These are phyloP conservation scores for Hamamelis virginiana DNA, from an alignment of 164 flowering plant genomes.

Conservation along the genomic window DNA sequence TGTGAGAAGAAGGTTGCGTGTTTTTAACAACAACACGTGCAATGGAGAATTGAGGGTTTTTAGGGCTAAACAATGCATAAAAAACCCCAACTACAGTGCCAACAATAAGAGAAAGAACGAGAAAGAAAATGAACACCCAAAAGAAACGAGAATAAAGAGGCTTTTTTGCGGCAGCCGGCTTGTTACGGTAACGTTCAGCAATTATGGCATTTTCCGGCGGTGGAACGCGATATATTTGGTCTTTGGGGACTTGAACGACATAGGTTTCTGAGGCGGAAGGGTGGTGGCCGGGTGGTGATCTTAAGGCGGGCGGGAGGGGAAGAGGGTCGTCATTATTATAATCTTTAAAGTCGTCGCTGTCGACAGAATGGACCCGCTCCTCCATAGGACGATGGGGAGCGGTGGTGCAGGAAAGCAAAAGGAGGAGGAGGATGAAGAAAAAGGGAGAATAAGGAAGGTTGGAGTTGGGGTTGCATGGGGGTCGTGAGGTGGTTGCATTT, in stretches of 20 bases:
- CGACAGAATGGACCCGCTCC: slow-evolving; percentile 45
- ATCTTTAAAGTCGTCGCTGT: background rate
- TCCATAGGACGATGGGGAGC: slow-evolving; percentile 50
- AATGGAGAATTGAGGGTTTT: slow-evolving; percentile 32
- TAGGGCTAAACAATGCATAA: slow-evolving; percentile 18
- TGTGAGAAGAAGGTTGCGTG: background rate
- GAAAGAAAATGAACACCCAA: slow-evolving; percentile 13
- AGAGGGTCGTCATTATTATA: background rate
- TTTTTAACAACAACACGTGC: slow-evolving; percentile 13
- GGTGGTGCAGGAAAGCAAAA: slow-evolving; percentile 18
- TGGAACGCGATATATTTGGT: slow-evolving; percentile 33
- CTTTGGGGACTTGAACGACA: slow-evolving; percentile 29
- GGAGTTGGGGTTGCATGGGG: slow-evolving; percentile 22
- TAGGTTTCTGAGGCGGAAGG: slow-evolving; percentile 16
- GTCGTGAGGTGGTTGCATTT: slow-evolving; percentile 3
- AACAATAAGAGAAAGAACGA: slow-evolving; percentile 13
- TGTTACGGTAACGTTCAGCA: slow-evolving; percentile 5
- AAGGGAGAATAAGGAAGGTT: background rate
- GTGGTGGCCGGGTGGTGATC: background rate
- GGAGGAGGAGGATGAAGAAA: background rate
- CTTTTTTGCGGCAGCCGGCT: background rate
- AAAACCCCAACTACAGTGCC: slow-evolving; percentile 12
- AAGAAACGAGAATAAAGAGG: background rate
- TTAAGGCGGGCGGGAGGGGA: background rate
- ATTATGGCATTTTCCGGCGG: slow-evolving; percentile 28